Percentiles rank a stretch among this genome's conserved stretches.
These are phyloP conservation scores for Dothistroma septosporum DNA, from an alignment of 2,329 filamentous ascomycete genomes.

Conservation along the genomic window DNA sequence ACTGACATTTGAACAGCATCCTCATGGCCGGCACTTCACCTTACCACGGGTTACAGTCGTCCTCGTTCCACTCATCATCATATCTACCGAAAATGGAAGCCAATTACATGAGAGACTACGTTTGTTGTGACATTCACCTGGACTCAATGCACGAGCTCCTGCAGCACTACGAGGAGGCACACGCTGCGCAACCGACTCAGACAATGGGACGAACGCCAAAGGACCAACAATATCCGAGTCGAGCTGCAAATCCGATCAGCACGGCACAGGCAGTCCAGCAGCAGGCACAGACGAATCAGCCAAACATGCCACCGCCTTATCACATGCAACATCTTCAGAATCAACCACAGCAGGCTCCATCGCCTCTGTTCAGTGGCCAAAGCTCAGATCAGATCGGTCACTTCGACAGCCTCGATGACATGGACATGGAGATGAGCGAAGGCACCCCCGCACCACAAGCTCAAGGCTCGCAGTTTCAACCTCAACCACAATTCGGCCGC, in stretches of 20 bases:
- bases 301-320: conserved; percentile 20
- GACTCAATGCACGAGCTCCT: conserved; percentile 90
- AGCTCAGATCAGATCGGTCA: conserved; percentile 31
- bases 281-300: conserved; percentile 29
- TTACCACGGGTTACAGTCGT: conserved; percentile 72
- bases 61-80: conserved; percentile 66
- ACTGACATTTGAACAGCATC: conserved; percentile 56
- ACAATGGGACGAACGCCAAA: conserved; percentile 39
- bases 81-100: conserved; percentile 57
- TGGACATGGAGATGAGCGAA: conserved; percentile 99
- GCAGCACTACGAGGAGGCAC: conserved; percentile 93
- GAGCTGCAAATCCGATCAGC: conserved; percentile 33
- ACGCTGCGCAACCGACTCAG: conserved; percentile 59
- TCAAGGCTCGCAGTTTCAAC: conserved; percentile 41
- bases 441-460: conserved; percentile 57
- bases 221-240: conserved; percentile 35
- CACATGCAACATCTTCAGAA: conserved; percentile 18
- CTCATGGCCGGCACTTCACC: conserved; percentile 97
- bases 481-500: conserved; percentile 50
- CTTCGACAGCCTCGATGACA: conserved; percentile 69
- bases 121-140: conserved; percentile 84
- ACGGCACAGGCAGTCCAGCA: conserved; percentile 35
- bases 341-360: conserved; percentile 18
- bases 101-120: conserved; percentile 96
- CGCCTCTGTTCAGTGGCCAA: conserved; percentile 33